Percentiles rank a stretch among this genome's conserved stretches.
phyloP scores from a whole-genome alignment of 169 alveolate genomes.

The Cryptosporidium tyzzeri region DNA sequence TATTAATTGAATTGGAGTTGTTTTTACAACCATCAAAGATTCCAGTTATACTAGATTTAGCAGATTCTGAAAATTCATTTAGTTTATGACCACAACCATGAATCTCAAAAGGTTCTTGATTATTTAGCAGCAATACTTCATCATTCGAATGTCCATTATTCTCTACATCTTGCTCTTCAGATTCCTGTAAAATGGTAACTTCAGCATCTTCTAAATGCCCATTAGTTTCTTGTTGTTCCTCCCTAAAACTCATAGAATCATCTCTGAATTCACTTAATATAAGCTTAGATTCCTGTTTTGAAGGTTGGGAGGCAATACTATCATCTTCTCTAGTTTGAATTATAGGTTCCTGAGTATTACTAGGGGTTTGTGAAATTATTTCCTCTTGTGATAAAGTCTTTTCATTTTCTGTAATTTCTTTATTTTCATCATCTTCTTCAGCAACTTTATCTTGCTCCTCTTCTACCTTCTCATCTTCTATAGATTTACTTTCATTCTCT shows the following conservation, averaged over 20 bases:
- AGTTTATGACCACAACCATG: conserved; percentile 2
- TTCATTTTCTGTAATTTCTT: background rate
- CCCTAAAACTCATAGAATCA: conserved; percentile 6
- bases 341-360: conserved; percentile 4
- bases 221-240: conserved; percentile 46
- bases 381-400: background rate
- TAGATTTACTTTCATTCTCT: background rate
- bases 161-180: conserved; percentile 11
- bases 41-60: background rate
- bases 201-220: conserved; percentile 15
- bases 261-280: conserved; percentile 19
- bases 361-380: background rate
- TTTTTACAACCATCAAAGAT: background rate
- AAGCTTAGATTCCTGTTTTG: conserved; percentile 37
- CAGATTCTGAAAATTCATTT: background rate
- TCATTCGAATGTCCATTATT: background rate
- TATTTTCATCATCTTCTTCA: conserved; percentile 5
- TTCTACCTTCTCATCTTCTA: background rate
- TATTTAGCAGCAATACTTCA: background rate
- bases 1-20: background rate
- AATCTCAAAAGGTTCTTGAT: conserved; percentile 8
- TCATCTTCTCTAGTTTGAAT: conserved; percentile 14
- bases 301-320: background rate
- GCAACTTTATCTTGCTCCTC: background rate
- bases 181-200: background rate